Percentiles rank a stretch among this genome's conserved stretches.
These are phyloP conservation scores for Dendrothele bispora DNA, from an alignment of 768 basidiomycete genomes.

Conservation along the genomic window DNA sequence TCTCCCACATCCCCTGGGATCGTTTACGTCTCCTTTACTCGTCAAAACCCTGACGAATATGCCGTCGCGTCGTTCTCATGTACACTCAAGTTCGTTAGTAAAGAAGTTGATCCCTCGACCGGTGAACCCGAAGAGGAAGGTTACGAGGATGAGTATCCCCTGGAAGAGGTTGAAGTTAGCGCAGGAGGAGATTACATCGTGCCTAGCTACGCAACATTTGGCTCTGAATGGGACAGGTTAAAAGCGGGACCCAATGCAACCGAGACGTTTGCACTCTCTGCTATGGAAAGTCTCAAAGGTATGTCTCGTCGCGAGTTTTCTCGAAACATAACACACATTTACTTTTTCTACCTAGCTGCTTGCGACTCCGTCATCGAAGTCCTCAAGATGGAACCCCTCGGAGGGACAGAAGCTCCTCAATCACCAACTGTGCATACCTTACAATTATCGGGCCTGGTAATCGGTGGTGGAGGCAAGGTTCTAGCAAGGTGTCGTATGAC, in stretches of 20 bases:
- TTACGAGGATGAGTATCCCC: conserved; percentile 98
- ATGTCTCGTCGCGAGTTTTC: conserved; percentile 22
- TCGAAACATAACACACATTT: conserved; percentile 2
- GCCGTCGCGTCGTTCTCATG: conserved; percentile 85
- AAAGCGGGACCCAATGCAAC: conserved; percentile 74
- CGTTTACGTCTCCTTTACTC: conserved; percentile 92
- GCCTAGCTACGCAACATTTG: conserved; percentile 92
- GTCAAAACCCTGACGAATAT: conserved; percentile 76
- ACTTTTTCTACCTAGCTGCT: conserved; percentile 59
- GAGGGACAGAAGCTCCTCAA: conserved; percentile 82
- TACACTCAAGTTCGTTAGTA: conserved; percentile 91
- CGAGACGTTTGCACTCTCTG: conserved; percentile 91
- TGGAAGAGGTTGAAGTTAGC: conserved; percentile 93
- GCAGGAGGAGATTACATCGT: conserved; percentile 94
- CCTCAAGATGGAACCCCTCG: conserved; percentile 94
- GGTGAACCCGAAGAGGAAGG: conserved; percentile 97
- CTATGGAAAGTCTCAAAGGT: conserved; percentile 95
- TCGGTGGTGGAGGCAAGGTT: conserved; percentile 95
- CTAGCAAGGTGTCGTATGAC: conserved; percentile 96
- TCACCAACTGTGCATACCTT: conserved; percentile 91
- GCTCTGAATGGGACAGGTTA: conserved; percentile 93
- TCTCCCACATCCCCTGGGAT: conserved; percentile 75
- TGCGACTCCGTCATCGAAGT: conserved; percentile 96
- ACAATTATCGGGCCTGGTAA: conserved; percentile 87
- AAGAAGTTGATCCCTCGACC: conserved; percentile 94